These are phyloP conservation scores for Populus hybrid DNA, from an alignment of 441 rosid species.

Conservation along the genomic window DNA sequence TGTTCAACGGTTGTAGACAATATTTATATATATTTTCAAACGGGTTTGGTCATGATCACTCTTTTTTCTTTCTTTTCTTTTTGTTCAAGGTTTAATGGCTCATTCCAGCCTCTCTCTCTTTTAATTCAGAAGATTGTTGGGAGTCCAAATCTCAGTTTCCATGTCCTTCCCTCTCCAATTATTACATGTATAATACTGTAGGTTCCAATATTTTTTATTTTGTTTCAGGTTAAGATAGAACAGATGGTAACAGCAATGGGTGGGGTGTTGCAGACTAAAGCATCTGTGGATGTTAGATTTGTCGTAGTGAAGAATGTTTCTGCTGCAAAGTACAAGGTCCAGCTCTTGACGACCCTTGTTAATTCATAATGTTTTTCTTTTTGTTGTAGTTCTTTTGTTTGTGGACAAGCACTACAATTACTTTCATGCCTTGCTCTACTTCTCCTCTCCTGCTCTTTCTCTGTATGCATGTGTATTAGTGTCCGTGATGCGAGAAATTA, in stretches of 20 bases:
- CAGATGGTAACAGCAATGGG: constrained; percentile 86
- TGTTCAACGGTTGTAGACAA: too few species aligned
- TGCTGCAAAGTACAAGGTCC: constrained; percentile 97
- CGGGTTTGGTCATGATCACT: not conserved
- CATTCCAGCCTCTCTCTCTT: not conserved
- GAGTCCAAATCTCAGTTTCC: not conserved
- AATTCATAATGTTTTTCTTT: not conserved
- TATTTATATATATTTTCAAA: too few species aligned
- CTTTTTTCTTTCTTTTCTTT: not conserved
- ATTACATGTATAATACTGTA: not conserved
- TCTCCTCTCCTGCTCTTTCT: not conserved
- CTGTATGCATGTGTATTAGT: not conserved
- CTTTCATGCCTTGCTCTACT: not conserved
- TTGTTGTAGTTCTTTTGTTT: not conserved
- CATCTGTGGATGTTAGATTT: constrained; percentile 76
- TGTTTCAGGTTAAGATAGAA: constrained; percentile 69
- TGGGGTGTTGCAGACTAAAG: constrained; percentile 60
- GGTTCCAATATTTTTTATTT: constrained; percentile 21
- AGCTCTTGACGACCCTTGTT: constrained; percentile 20
- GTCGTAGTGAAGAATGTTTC: constrained; percentile 89
- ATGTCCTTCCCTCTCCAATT: not conserved
- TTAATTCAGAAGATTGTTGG: not conserved
- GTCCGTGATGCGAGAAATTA: not conserved
- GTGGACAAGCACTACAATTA: not conserved
- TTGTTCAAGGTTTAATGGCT: too few species aligned